Evolutionary conservation across 805 yeast genomes (phyloP).

Genomic region (Saccharomycopsis selenospora): DNA sequence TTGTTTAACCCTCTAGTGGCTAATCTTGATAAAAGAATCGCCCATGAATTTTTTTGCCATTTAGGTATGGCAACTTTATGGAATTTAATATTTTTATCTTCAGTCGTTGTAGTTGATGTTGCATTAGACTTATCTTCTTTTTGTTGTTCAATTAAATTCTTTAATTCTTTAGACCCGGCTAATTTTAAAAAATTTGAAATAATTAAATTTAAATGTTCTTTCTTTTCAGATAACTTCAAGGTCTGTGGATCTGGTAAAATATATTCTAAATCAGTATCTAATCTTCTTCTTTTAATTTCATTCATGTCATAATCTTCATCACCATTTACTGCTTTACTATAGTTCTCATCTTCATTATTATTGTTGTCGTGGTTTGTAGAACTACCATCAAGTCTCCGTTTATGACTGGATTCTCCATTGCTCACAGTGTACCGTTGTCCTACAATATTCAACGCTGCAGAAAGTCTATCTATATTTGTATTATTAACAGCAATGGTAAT

Average conservation of each 20-base stretch:
- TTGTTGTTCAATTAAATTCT: conserved; percentile 11
- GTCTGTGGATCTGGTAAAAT: conserved; percentile 52
- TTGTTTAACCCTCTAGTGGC: conserved; percentile 69
- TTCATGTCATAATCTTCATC: conserved; percentile 28
- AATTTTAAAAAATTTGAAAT: conserved; percentile 51
- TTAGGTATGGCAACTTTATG: conserved; percentile 34
- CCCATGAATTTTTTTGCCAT: conserved; percentile 70
- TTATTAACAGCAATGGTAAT: conserved; percentile 58
- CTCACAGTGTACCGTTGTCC: conserved; percentile 46
- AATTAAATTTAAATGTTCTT: conserved; percentile 48
- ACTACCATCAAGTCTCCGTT: conserved; percentile 21
- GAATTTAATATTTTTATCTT: conserved; percentile 21
- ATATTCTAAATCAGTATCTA: conserved; percentile 32
- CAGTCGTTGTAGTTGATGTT: conserved; percentile 20
- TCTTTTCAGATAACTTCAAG: conserved; percentile 47
- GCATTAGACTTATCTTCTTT: conserved; percentile 20
- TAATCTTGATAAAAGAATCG: conserved; percentile 62
- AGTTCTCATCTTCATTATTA: conserved; percentile 24
- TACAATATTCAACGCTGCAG: conserved; percentile 63
- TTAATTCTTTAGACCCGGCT: conserved; percentile 29
- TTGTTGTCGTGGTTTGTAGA: conserved; percentile 8
- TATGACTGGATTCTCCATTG: conserved; percentile 27
- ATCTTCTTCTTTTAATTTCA: conserved; percentile 11
- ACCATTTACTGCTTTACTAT: conserved; percentile 28
- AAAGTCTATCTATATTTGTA: conserved; percentile 44